Evolutionary conservation across 176 grass and related monocot genomes (phyloP).

Genomic region (Secale cereale): DNA sequence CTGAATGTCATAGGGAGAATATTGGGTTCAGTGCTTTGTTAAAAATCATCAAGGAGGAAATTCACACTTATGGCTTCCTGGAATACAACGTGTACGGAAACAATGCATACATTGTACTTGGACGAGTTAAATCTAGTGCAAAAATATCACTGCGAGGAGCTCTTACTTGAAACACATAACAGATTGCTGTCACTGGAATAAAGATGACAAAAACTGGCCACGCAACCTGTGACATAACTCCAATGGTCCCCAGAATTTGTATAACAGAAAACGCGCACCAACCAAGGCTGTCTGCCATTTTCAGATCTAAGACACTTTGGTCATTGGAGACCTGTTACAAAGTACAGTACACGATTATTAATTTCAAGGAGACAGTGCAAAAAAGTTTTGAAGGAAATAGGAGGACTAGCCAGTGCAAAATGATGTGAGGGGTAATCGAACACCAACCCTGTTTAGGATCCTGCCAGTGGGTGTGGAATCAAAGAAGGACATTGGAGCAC

Average conservation of each 20-base stretch:
- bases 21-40: conserved; percentile 26
- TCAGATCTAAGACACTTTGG: conserved; percentile 85
- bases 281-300: conserved; percentile 75
- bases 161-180: conserved; percentile 78
- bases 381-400: background rate
- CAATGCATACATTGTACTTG: background rate
- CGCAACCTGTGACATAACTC: conserved; percentile 95
- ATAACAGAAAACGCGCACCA: conserved; percentile 78
- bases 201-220: conserved; percentile 96
- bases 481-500: conserved; percentile 96
- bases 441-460: conserved; percentile 90
- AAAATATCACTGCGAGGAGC: background rate
- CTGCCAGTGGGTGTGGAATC: conserved; percentile 93
- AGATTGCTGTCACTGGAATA: conserved; percentile 74
- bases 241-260: conserved; percentile 86
- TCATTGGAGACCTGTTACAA: conserved; percentile 74
- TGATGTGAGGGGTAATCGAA: conserved; percentile 13
- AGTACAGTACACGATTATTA: background rate
- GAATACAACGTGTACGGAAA: background rate
- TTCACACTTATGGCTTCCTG: background rate
- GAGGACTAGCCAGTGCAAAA: background rate
- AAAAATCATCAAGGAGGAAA: conserved; percentile 25
- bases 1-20: conserved; percentile 50
- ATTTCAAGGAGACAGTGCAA: background rate
- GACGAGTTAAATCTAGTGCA: conserved; percentile 4